Evolutionary conservation across 2,329 filamentous ascomycete species (phyloP), one percentile per base, ranked within the genome.

Genomic region (Verticillium klebahnii): DNA sequence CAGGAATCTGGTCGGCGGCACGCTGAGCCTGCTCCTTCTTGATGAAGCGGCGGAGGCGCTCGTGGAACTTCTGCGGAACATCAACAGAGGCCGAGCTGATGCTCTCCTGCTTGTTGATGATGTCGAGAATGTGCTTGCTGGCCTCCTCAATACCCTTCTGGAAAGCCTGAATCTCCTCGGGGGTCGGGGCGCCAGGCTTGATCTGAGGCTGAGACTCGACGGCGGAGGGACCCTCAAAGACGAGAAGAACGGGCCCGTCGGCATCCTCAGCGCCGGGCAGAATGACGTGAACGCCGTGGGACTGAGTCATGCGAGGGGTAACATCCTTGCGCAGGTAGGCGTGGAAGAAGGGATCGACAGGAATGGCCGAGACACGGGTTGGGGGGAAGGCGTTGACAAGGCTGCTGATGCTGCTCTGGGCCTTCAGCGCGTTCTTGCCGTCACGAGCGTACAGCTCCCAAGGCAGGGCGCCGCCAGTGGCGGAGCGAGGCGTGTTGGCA

Each of bases 371-470:
- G 73, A 95, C 85, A 65, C 90, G 85, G 40, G 87, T 83, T 3
- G 91, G 91, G 52, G 91, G 91, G 71, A 93, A 89, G 57, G 86
- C 85, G 64, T 85, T 85, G 67, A 94, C 85, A 62, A 95, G 85
- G 68, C 85, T 86, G 72, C 86, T 88, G 70, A 95, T 88, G 69
- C 93, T 90, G 7, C 85, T 85, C 69, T 90, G 89, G 8, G 90
- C 90, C 68, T 88, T 88, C 71, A 91, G 86, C 32, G 85, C 85
- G 71, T 93, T 96, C 81, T 95, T 96, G 66, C 89, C 88, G 69
- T 97, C 91, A 40, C 90, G 85, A 7, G 92, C 91, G 76, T 93
- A 97, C 60, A 98, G 85, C 73, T 97, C 89, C 92, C 93, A 97
- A 0, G 89, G 88, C 55, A 90, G 85, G 12, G 87, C 87, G 17